Conservation (phyloP, 2,329 filamentous ascomycete genomes). For the Aspergillus fructus region DNA sequence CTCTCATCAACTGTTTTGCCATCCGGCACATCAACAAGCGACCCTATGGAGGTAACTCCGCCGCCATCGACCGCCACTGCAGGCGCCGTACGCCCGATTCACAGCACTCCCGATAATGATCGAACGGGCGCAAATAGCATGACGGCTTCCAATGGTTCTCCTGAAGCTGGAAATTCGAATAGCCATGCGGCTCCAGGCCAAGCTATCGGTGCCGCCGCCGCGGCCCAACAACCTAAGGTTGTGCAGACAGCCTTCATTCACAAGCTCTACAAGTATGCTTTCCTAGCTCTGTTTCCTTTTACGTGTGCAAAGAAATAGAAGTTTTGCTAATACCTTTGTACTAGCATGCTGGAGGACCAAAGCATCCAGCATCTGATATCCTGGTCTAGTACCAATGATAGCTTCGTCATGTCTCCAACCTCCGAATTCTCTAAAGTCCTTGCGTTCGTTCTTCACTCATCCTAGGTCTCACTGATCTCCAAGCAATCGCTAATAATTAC, state of each 20-base stretch:
- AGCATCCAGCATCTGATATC: conserved; percentile 94
- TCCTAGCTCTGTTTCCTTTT: conserved; percentile 10
- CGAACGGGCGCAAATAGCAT: conserved; percentile 36
- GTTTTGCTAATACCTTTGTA: conserved; percentile 19
- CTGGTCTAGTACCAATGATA: conserved; percentile 90
- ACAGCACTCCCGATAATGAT: conserved; percentile 52
- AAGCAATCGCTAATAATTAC: conserved; percentile 6
- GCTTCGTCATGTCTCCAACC: conserved; percentile 98
- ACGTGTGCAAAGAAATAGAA: background rate
- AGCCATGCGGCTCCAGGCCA: conserved; percentile 30
- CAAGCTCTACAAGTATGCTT: conserved; percentile 89
- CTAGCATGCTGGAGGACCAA: conserved; percentile 92
- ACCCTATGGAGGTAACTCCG: conserved; percentile 58
- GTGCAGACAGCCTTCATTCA: conserved; percentile 99
- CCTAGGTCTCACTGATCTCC: background rate
- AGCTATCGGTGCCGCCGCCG: conserved; percentile 46
- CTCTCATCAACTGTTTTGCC: conserved; percentile 48
- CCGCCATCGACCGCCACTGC: conserved; percentile 46
- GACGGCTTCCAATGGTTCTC: conserved; percentile 32
- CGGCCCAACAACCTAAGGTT: conserved; percentile 89
- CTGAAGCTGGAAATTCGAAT: conserved; percentile 28
- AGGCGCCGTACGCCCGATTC: conserved; percentile 44
- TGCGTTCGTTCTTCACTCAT: conserved; percentile 64
- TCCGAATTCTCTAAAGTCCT: conserved; percentile 97
- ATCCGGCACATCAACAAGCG: conserved; percentile 44